These are phyloP conservation scores for Diaporthe amygdali DNA, from an alignment of 2,329 filamentous ascomycete species.

Conservation along the genomic window DNA sequence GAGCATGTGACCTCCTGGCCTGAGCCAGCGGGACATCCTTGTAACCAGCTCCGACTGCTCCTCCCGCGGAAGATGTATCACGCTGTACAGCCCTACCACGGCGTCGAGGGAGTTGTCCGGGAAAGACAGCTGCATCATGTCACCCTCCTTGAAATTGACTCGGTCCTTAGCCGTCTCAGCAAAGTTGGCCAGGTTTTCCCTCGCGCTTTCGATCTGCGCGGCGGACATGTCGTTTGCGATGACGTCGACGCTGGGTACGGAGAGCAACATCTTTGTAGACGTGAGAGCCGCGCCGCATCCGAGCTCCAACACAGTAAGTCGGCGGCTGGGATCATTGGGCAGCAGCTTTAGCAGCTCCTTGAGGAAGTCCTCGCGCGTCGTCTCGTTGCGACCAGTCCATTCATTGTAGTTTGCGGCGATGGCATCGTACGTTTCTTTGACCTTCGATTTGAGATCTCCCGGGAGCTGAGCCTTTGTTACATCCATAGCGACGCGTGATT, in stretches of 20 bases:
- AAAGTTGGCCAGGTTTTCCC: conserved; percentile 28
- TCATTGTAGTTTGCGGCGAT: conserved; percentile 46
- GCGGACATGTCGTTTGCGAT: conserved; percentile 48
- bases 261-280: conserved; percentile 39
- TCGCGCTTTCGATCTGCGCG: conserved; percentile 41
- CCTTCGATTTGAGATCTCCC: conserved; percentile 41
- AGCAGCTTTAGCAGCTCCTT: conserved; percentile 36
- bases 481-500: neutral
- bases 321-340: neutral
- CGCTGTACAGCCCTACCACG: conserved; percentile 57
- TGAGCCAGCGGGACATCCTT: conserved; percentile 53
- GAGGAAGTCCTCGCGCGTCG: conserved; percentile 39
- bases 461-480: neutral
- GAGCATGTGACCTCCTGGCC: conserved; percentile 56
- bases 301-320: conserved; percentile 43
- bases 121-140: conserved; percentile 35
- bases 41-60: conserved; percentile 54
- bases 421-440: conserved; percentile 44
- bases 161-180: neutral
- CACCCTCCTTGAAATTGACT: neutral
- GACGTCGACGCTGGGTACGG: conserved; percentile 26
- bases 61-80: conserved; percentile 58
- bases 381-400: conserved; percentile 42
- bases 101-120: conserved; percentile 46
- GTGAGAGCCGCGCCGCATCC: conserved; percentile 48